These are phyloP conservation scores for Medicago ruthenica DNA, from an alignment of 306 rosid genomes.

Conservation along the genomic window DNA sequence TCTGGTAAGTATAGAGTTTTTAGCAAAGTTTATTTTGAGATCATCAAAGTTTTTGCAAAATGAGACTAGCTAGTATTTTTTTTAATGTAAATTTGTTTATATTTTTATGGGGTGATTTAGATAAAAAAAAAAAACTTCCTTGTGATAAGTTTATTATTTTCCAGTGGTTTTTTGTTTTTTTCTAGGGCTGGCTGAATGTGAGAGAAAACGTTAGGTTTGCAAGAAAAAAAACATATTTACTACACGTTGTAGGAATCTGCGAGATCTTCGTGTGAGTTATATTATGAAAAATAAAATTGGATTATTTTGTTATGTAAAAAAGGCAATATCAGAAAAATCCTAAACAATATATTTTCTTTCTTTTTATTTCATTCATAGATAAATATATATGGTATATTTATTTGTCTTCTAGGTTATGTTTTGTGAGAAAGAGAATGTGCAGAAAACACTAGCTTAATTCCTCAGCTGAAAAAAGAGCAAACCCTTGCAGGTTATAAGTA, in stretches of 20 bases:
- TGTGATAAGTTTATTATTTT: neutral
- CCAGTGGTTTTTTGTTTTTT: neutral
- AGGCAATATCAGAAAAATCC: slow-evolving; percentile 42
- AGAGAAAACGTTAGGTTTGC: neutral
- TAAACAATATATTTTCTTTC: slow-evolving; percentile 30
- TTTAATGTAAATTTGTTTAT: too few species aligned
- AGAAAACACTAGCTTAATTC: too few species aligned
- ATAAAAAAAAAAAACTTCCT: too few species aligned
- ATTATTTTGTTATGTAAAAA: slow-evolving; percentile 40
- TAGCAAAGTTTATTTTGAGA: neutral
- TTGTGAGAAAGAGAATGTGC: neutral
- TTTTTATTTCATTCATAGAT: slow-evolving; percentile 4
- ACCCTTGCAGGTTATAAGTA: too few species aligned
- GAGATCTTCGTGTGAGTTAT: slow-evolving; percentile 62
- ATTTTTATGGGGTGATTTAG: too few species aligned
- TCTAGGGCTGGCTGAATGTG: slow-evolving; percentile 33
- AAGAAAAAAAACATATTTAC: slow-evolving; percentile 18
- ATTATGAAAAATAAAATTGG: neutral
- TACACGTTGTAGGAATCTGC: slow-evolving; percentile 50
- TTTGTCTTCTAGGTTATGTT: slow-evolving; percentile 16
- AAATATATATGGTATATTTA: too few species aligned
- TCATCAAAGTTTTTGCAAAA: neutral
- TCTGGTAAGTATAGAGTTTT: too few species aligned
- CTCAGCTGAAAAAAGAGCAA: too few species aligned
- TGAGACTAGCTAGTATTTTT: too few species aligned